phyloP scores from a whole-genome alignment of 441 rosid genomes.

The Lepidium campestre region DNA sequence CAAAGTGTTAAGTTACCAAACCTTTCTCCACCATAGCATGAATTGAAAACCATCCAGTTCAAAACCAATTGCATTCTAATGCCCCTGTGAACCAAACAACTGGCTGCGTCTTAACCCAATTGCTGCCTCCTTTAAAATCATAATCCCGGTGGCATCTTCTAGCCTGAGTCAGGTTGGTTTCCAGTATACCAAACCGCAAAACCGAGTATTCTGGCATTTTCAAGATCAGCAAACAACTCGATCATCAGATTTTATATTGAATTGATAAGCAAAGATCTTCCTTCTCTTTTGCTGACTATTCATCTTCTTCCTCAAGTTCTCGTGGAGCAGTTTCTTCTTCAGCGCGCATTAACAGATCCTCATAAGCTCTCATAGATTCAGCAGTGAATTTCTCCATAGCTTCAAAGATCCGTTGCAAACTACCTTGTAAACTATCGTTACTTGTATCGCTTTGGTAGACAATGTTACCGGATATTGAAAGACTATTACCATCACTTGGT shows the following conservation, averaged over 20 bases:
- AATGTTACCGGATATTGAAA: constrained; percentile 37
- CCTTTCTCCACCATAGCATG: constrained; percentile 12
- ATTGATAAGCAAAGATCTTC: constrained; percentile 10
- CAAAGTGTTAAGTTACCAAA: neutral
- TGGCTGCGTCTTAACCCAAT: neutral
- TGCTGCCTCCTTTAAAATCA: neutral
- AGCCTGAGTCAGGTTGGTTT: neutral
- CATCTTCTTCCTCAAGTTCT: constrained; percentile 34
- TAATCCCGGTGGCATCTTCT: neutral
- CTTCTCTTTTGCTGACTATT: neutral
- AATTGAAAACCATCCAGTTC: constrained; percentile 9
- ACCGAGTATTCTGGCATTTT: neutral
- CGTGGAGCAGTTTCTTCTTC: constrained; percentile 55
- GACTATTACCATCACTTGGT: constrained; percentile 39
- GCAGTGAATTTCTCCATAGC: constrained; percentile 83
- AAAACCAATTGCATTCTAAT: neutral
- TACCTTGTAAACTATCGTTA: constrained; percentile 55
- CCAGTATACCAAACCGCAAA: neutral
- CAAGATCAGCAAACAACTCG: constrained; percentile 10
- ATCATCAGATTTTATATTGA: neutral
- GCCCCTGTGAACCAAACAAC: neutral
- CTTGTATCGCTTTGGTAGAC: constrained; percentile 74
- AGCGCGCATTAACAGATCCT: constrained; percentile 70
- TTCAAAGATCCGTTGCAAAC: constrained; percentile 67
- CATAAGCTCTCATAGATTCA: constrained; percentile 62